These are phyloP conservation scores for Striga hermonthica DNA, from an alignment of 305 asterid genomes.

Conservation along the genomic window DNA sequence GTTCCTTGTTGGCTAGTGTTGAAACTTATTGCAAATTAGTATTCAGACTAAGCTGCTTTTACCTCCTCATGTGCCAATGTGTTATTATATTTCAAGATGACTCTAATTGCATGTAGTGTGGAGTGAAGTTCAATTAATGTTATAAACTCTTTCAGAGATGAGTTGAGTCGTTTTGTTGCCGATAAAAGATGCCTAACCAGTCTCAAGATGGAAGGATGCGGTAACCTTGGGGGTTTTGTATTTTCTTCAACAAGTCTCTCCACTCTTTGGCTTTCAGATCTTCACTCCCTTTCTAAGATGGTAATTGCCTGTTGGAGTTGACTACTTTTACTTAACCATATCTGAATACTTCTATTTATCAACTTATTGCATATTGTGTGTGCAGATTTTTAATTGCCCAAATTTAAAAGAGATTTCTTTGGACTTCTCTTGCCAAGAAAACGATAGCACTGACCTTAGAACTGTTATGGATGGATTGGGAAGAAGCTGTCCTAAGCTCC, in stretches of 20 bases:
- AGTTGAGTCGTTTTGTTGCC: conserved; percentile 74
- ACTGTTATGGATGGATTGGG: conserved; percentile 64
- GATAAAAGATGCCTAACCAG: conserved; percentile 71
- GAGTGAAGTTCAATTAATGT: conserved; percentile 6
- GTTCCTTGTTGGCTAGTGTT: background rate
- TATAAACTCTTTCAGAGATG: conserved; percentile 59
- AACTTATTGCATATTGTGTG: conserved; percentile 13
- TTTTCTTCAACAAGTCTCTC: conserved; percentile 67
- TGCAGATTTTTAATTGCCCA: conserved; percentile 85
- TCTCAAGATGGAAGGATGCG: conserved; percentile 96
- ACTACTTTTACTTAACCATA: background rate
- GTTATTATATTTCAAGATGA: background rate
- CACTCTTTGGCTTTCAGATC: conserved; percentile 84
- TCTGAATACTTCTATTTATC: background rate
- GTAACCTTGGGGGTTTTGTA: conserved; percentile 65
- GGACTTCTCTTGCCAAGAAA: conserved; percentile 76
- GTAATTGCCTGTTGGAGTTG: conserved; percentile 38
- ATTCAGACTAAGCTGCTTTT: background rate
- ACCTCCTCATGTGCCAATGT: background rate
- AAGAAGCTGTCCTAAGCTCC: conserved; percentile 80
- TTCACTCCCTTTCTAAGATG: conserved; percentile 75
- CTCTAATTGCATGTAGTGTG: conserved; percentile 8
- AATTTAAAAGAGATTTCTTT: conserved; percentile 78
- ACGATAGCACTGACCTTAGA: conserved; percentile 68
- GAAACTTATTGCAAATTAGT: background rate